Base-by-base conservation (phyloP, 306 rosid genomes). In the Trifolium pratense region DNA sequence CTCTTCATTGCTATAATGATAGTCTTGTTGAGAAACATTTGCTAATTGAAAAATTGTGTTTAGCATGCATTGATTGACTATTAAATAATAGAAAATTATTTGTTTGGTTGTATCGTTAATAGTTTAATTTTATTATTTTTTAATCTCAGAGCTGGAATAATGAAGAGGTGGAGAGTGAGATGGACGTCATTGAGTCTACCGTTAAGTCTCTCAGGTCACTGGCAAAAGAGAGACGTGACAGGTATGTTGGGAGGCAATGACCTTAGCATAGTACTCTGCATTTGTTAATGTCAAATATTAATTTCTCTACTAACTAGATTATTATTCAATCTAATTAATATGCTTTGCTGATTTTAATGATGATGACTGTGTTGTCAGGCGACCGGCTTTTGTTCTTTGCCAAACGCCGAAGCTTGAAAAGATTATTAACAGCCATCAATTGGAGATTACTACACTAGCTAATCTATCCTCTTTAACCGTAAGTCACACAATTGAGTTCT, bases 211-310 rank as follows among this genome's bases (percentile, higher is more conserved):
- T 91, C 32, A 84, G 98, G 80, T 89, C 97, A 59, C 87, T 93
- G 63, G 92, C 97, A 66, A 91, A 94, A 79, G 98, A 93, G 87
- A 91, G 84, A 66, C 94, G 94, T 43, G 96, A 91, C 76, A 91
- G 94, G 98, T 91, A 86, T 26, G 76, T 32, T 32, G 6, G 66
- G 72, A 78, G 26, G 55, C 58, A 18, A 11, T 34, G 67, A 17
- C 45, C 66, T 70, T 52, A 40, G 58, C 29, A 21, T 71, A 20
- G 29, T 34, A 67, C 37, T 40, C 39, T 60, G 49, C 32, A 21
- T 43, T 45, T 82, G 10, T 62, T 78, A 70, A 21, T 64, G 48
- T 58, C 21, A 21, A 70, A 52, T 58, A 34, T 66, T 36, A 26
- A 21, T 66, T 60, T 72, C 17, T 72, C 58, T 15, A 55, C 32